Conservation (phyloP, 768 basidiomycete genomes). For the Hericium alpestre region DNA sequence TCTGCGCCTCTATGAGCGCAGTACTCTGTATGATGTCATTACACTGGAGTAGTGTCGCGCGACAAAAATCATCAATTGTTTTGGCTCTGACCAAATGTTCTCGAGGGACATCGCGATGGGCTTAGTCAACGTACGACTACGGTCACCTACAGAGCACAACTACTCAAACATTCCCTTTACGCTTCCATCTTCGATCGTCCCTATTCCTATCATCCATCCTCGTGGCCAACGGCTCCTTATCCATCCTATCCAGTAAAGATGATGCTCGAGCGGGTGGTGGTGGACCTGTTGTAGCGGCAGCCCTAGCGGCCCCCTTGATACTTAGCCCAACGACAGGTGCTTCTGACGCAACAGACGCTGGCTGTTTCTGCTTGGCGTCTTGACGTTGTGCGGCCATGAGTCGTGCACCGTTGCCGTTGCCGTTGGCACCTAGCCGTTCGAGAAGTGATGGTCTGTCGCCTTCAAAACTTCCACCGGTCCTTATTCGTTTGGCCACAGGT, state of each 20-base stretch:
- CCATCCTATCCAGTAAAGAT: conserved; percentile 10
- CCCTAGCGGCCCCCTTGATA: conserved; percentile 11
- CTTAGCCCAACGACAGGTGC: conserved; percentile 3
- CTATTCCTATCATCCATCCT: not conserved
- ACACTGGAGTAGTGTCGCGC: too few species aligned
- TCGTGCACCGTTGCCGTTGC: not conserved
- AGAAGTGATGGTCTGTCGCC: not conserved
- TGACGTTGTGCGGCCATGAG: not conserved
- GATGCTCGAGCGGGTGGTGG: not conserved
- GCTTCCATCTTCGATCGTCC: not conserved
- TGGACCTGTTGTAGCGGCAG: not conserved
- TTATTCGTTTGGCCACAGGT: not conserved
- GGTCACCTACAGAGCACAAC: not conserved
- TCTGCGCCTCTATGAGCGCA: too few species aligned
- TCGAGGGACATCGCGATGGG: not conserved
- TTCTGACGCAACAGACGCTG: not conserved
- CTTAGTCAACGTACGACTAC: not conserved
- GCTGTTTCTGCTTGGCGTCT: not conserved
- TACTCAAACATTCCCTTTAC: not conserved
- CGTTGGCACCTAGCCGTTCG: not conserved
- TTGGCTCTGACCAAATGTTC: too few species aligned
- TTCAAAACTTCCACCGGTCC: not conserved
- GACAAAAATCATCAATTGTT: too few species aligned
- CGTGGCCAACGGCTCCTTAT: conserved; percentile 1
- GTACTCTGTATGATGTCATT: too few species aligned